Conservation (phyloP, 305 asterid species). For the Rubia peregrina region DNA sequence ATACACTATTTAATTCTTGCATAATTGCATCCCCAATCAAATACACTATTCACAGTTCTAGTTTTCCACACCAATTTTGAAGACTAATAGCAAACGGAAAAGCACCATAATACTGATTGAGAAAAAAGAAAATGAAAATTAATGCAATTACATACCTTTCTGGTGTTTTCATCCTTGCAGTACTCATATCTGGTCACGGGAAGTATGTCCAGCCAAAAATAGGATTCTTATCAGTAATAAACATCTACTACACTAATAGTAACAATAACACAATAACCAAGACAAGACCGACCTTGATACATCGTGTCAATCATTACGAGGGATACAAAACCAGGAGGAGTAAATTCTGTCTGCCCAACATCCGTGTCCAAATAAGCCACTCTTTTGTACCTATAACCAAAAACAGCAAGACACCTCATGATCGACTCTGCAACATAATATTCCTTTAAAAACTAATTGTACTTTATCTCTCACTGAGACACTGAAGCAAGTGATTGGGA, state of each 20-base stretch:
- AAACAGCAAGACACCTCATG: background rate
- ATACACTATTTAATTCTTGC: too few relatives aligned
- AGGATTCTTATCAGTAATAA: background rate
- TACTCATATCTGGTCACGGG: constrained; percentile 49
- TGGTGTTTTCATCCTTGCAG: constrained; percentile 85
- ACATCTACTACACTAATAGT: constrained; percentile 6
- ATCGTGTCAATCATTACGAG: constrained; percentile 65
- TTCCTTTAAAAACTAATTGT: background rate
- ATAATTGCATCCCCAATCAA: too few relatives aligned
- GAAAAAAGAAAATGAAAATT: constrained; percentile 5
- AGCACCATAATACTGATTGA: background rate
- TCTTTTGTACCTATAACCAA: constrained; percentile 53
- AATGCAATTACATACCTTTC: constrained; percentile 46
- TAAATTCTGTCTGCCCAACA: constrained; percentile 96
- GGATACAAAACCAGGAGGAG: constrained; percentile 82
- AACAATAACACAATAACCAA: constrained; percentile 5
- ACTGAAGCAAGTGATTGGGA: background rate
- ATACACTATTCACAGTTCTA: background rate
- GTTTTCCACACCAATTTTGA: background rate
- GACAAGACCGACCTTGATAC: constrained; percentile 45
- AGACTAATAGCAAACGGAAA: background rate
- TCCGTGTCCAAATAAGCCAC: constrained; percentile 97
- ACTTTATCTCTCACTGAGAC: background rate
- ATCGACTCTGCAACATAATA: background rate
- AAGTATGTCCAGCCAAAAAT: constrained; percentile 15